These are phyloP conservation scores for Naganishia randhawae DNA, from an alignment of 768 basidiomycete genomes.

Conservation along the genomic window DNA sequence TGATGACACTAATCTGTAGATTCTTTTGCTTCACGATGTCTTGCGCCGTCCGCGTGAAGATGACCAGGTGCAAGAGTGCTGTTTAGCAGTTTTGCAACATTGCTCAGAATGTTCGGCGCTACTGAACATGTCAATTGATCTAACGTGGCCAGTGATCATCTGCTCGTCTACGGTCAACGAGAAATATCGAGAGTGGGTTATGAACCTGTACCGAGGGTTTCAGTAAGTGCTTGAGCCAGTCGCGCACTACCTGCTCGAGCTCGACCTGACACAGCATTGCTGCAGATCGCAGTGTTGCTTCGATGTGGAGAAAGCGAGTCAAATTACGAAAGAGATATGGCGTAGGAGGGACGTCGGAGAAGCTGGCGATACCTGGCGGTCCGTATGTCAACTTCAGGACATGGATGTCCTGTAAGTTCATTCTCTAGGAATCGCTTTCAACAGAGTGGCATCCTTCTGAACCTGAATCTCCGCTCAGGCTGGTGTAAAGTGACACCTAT, in stretches of 20 bases:
- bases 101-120: conserved; percentile 44
- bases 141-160: conserved; percentile 48
- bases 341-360: conserved; percentile 36
- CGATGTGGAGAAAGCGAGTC: conserved; percentile 44
- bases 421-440: not conserved
- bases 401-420: conserved; percentile 38
- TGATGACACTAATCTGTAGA: conserved; percentile 30
- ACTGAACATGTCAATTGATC: conserved; percentile 47
- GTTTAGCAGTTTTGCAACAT: conserved; percentile 41
- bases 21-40: conserved; percentile 42
- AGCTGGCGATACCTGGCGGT: conserved; percentile 39
- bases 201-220: conserved; percentile 44
- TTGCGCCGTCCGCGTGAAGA: conserved; percentile 39
- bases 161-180: conserved; percentile 40
- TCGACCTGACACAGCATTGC: not conserved
- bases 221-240: conserved; percentile 35
- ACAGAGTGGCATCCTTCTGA: too few relatives aligned
- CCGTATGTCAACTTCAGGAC: conserved; percentile 42
- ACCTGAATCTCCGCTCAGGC: not conserved
- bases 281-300: conserved; percentile 46
- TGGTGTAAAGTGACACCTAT: not conserved
- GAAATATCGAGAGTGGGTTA: conserved; percentile 38
- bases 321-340: conserved; percentile 45
- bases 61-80: conserved; percentile 39
- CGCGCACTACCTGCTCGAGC: not conserved